A percentile compares a stretch with the other conserved stretches of the same genome.
These are phyloP conservation scores for Peronospora belbahrii DNA, from an alignment of 352 stramenopile genomes.

Conservation along the genomic window DNA sequence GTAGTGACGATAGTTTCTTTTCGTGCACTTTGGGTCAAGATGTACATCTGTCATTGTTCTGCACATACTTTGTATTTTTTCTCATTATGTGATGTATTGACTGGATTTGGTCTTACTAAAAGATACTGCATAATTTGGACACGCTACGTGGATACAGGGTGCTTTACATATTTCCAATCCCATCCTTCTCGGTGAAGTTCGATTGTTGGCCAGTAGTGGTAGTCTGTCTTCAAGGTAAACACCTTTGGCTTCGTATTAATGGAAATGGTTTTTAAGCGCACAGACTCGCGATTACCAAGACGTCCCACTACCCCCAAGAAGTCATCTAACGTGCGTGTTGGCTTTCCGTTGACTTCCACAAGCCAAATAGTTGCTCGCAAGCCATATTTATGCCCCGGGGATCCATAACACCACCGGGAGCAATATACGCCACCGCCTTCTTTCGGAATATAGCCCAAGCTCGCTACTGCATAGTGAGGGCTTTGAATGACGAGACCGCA, in stretches of 20 bases:
- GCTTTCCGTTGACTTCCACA: constrained; percentile 83
- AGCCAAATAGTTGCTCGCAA: constrained; percentile 88
- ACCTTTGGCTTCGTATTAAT: constrained; percentile 88
- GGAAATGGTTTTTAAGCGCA: constrained; percentile 86
- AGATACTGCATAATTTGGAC: too few relatives aligned
- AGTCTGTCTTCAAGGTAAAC: constrained; percentile 88
- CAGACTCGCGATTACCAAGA: constrained; percentile 71
- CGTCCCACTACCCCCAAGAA: constrained; percentile 81
- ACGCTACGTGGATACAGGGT: constrained; percentile 5
- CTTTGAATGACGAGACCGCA: constrained; percentile 88
- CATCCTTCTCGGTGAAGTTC: constrained; percentile 60
- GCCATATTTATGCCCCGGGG: constrained; percentile 86
- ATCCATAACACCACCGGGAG: constrained; percentile 88
- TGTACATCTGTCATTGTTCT: too few relatives aligned
- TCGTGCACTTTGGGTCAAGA: too few relatives aligned
- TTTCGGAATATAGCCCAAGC: constrained; percentile 79
- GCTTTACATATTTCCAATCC: constrained; percentile 68
- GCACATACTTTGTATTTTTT: too few relatives aligned
- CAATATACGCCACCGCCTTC: constrained; percentile 83
- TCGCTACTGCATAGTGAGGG: constrained; percentile 81
- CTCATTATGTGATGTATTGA: too few relatives aligned
- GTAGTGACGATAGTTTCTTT: too few relatives aligned
- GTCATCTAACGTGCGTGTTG: constrained; percentile 71
- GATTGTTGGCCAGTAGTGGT: constrained; percentile 88
- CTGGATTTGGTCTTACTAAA: too few relatives aligned